Evolutionary conservation across 129 eudicot genomes (phyloP).

Genomic region (Helianthus annuus): HanXRQr2.0-SUNRISE NC_035445.2:45344525-45345024

Average conservation of each 20-base stretch:
- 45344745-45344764: slow-evolving; percentile 78
- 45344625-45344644: slow-evolving; percentile 62
- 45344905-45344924: slow-evolving; percentile 63
- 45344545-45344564: slow-evolving; percentile 82
- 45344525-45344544: slow-evolving; percentile 87
- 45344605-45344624: slow-evolving; percentile 92
- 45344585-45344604: slow-evolving; percentile 78
- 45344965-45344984: slow-evolving; percentile 59
- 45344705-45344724: slow-evolving; percentile 66
- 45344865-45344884: slow-evolving; percentile 29
- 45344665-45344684: slow-evolving; percentile 71
- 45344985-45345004: slow-evolving; percentile 64
- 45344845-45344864: slow-evolving; percentile 36
- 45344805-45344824: slow-evolving; percentile 73
- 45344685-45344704: slow-evolving; percentile 74
- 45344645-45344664: slow-evolving; percentile 76
- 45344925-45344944: slow-evolving; percentile 66
- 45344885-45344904: slow-evolving; percentile 61
- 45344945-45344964: slow-evolving; percentile 67
- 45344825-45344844: slow-evolving; percentile 71
- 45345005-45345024: slow-evolving; percentile 39
- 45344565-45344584: slow-evolving; percentile 78
- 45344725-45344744: slow-evolving; percentile 84
- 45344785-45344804: slow-evolving; percentile 84
- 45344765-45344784: slow-evolving; percentile 83